These are phyloP conservation scores for Tuctoria greenei DNA, from an alignment of 176 grass and related monocot species.

Conservation along the genomic window DNA sequence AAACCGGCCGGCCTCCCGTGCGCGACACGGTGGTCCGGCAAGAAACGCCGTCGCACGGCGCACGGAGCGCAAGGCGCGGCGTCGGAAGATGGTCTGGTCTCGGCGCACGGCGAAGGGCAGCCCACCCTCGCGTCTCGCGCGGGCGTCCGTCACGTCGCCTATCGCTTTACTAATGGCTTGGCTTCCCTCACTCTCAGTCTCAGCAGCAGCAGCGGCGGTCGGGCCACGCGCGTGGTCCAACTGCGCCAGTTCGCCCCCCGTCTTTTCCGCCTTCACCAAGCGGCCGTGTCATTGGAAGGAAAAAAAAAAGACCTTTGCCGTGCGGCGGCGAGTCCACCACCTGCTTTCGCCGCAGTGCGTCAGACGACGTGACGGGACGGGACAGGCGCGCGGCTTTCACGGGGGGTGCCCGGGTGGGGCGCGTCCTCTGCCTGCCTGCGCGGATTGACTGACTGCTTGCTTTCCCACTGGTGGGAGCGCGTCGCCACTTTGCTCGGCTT, in stretches of 20 bases:
- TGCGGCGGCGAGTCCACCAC: neutral
- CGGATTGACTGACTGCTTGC: neutral
- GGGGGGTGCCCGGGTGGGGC: neutral
- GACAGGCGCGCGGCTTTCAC: slow-evolving; percentile 40
- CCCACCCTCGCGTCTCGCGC: neutral
- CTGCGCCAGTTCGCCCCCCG: neutral
- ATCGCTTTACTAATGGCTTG: neutral
- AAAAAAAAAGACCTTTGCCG: neutral
- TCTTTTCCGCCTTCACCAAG: neutral
- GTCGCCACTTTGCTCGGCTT: neutral
- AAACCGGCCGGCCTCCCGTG: too few relatives aligned
- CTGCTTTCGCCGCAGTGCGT: neutral
- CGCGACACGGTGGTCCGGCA: neutral
- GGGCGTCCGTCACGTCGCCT: neutral
- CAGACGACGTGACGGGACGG: slow-evolving; percentile 3
- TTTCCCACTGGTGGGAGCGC: neutral
- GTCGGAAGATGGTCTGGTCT: neutral
- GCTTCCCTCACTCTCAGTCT: neutral
- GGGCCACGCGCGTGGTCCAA: neutral
- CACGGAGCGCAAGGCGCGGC: neutral
- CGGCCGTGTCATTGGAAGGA: neutral
- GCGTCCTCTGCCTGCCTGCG: neutral
- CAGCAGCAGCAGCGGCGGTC: neutral
- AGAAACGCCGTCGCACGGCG: neutral
- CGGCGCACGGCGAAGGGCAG: neutral